Evolutionary conservation across 768 basidiomycete species (phyloP).

Genomic region (Neoboletus magnificus): DNA sequence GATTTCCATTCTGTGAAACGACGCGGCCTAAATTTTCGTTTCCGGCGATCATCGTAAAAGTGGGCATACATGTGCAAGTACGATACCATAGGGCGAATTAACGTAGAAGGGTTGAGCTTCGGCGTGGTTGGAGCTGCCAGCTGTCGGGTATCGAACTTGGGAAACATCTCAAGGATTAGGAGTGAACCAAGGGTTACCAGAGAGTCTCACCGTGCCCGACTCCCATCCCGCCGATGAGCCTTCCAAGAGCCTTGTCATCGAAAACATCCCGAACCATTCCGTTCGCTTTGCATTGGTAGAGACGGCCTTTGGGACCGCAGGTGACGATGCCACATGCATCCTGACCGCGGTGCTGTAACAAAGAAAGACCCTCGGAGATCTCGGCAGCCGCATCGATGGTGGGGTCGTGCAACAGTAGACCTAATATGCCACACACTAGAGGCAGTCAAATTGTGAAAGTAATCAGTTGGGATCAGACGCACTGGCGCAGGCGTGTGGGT

Average conservation of each 20-base stretch:
- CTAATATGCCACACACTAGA: slow-evolving; percentile 89
- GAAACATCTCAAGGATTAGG: slow-evolving; percentile 10
- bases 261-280: slow-evolving; percentile 99
- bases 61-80: slow-evolving; percentile 85
- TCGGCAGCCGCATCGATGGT: slow-evolving; percentile 74
- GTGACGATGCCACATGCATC: slow-evolving; percentile 98
- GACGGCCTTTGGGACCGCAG: slow-evolving; percentile 89
- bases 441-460: slow-evolving; percentile 4
- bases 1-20: slow-evolving; percentile 82
- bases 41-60: not conserved
- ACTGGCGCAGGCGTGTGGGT: slow-evolving; percentile 22
- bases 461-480: slow-evolving; percentile 14
- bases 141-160: slow-evolving; percentile 96
- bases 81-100: slow-evolving; percentile 99
- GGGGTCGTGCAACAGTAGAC: slow-evolving; percentile 79
- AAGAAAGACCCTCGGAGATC: slow-evolving; percentile 91
- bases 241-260: slow-evolving; percentile 71
- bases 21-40: slow-evolving; percentile 1
- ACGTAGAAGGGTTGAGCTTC: slow-evolving; percentile 99
- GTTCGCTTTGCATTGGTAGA: slow-evolving; percentile 98
- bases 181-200: not conserved
- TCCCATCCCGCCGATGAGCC: slow-evolving; percentile 91
- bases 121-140: slow-evolving; percentile 93
- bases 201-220: slow-evolving; percentile 82
- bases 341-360: slow-evolving; percentile 95